Conservation (phyloP, 2,329 filamentous ascomycete species). For the Coniochaeta hoffmannii region DNA sequence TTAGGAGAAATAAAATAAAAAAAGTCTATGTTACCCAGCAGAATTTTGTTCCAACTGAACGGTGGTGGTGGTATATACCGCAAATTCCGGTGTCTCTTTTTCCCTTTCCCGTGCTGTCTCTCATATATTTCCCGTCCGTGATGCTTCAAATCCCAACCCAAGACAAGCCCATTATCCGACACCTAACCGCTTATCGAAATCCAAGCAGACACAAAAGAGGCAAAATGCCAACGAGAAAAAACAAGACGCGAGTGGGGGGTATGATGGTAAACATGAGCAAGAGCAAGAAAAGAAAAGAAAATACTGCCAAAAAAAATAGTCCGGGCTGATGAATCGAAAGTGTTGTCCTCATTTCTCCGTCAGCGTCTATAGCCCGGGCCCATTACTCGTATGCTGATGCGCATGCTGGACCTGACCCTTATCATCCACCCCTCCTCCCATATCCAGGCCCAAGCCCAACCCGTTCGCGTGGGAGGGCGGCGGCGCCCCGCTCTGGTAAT, state of each 20-base stretch:
- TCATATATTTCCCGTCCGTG: no score
- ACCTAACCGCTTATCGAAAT: not conserved
- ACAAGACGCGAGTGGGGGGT: not conserved
- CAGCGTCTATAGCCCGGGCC: not conserved
- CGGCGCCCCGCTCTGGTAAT: constrained; percentile 1
- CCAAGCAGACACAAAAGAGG: not conserved
- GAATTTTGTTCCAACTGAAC: not conserved
- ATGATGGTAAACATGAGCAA: not conserved
- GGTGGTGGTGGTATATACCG: constrained; percentile 1
- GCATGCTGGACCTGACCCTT: not conserved
- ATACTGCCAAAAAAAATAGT: no score
- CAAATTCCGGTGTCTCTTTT: not conserved
- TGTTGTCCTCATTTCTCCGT: not conserved
- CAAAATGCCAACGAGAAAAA: no score
- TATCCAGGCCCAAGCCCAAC: not conserved
- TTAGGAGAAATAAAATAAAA: not conserved
- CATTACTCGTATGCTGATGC: constrained; percentile 1
- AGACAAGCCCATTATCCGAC: not conserved
- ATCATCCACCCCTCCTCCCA: not conserved
- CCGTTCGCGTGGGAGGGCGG: not conserved
- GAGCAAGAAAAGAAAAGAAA: not conserved
- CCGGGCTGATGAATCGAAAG: not conserved
- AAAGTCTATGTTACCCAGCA: not conserved
- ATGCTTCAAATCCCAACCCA: not conserved
- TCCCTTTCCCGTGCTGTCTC: not conserved